These are phyloP conservation scores for Aspergillus brunneoviolaceus DNA, from an alignment of 2,329 filamentous ascomycete species.

Conservation along the genomic window DNA sequence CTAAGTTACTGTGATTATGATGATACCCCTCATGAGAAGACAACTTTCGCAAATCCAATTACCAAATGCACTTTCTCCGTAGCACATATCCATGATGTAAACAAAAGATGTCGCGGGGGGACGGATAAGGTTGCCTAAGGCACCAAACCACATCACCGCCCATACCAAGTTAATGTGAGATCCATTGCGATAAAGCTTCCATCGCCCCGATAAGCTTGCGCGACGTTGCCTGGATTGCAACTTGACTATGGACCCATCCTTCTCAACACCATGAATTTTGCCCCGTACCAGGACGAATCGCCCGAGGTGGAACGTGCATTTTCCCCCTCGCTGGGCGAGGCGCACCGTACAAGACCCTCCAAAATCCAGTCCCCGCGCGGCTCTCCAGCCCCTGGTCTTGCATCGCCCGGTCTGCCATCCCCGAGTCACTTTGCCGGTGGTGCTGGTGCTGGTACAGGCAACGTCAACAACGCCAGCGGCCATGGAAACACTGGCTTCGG, in stretches of 20 bases:
- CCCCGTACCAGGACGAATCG: slow-evolving; percentile 90
- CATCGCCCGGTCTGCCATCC: slow-evolving; percentile 42
- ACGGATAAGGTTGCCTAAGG: not conserved
- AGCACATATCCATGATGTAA: not conserved
- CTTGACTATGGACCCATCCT: slow-evolving; percentile 3
- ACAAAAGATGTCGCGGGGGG: not conserved
- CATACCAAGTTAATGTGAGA: not conserved
- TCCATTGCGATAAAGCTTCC: slow-evolving; percentile 12
- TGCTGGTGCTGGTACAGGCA: slow-evolving; percentile 29
- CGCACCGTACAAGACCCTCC: slow-evolving; percentile 53
- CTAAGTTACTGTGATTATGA: slow-evolving; percentile 2
- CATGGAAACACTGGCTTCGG: slow-evolving; percentile 43
- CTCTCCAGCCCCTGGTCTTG: slow-evolving; percentile 45
- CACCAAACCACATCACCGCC: slow-evolving; percentile 10
- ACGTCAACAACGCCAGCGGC: slow-evolving; percentile 24
- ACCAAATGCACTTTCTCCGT: not conserved
- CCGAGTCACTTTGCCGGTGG: slow-evolving; percentile 40
- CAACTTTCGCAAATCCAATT: not conserved
- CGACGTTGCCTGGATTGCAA: not conserved
- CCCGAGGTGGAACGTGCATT: slow-evolving; percentile 80
- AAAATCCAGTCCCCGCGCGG: slow-evolving; percentile 55
- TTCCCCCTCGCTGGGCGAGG: slow-evolving; percentile 63
- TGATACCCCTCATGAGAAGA: slow-evolving; percentile 19
- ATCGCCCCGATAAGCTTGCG: slow-evolving; percentile 18
- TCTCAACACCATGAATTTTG: slow-evolving; percentile 73